Percentiles rank a stretch among this genome's conserved stretches.
Evolutionary conservation across 2,329 filamentous ascomycete genomes (phyloP).

Genomic region (Claviceps maximensis): DNA sequence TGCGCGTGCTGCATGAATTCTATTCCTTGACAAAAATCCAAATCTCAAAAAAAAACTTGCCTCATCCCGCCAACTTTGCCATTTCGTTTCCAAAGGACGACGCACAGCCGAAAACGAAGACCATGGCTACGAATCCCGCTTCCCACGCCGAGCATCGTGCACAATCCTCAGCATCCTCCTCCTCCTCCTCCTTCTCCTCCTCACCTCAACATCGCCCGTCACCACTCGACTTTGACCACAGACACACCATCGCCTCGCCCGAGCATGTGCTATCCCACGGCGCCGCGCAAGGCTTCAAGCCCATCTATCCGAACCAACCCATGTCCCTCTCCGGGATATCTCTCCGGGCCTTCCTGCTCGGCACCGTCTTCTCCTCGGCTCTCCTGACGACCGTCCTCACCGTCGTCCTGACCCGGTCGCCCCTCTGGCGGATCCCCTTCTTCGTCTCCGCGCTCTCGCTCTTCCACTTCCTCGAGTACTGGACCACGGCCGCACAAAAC

Average conservation of each 20-base stretch:
- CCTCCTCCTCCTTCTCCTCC: neutral
- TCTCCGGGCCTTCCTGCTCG: slow-evolving; percentile 42
- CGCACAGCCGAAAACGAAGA: neutral
- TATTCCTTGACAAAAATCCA: too few species aligned
- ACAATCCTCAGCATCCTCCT: neutral
- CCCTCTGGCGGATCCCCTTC: slow-evolving; percentile 49
- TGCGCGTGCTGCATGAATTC: neutral
- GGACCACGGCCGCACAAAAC: slow-evolving; percentile 75
- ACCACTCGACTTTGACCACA: neutral
- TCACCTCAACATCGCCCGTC: neutral
- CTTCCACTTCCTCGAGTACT: slow-evolving; percentile 97
- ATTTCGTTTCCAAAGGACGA: too few species aligned
- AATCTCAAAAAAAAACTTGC: too few species aligned
- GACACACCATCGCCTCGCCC: neutral
- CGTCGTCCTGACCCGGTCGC: slow-evolving; percentile 25
- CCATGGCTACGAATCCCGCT: neutral
- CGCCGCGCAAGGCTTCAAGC: neutral
- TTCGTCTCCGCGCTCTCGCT: slow-evolving; percentile 56
- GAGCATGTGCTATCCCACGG: neutral
- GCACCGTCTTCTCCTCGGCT: slow-evolving; percentile 27
- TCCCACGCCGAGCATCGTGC: neutral
- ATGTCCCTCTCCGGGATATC: slow-evolving; percentile 49
- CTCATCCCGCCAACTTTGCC: too few species aligned
- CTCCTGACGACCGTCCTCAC: slow-evolving; percentile 18
- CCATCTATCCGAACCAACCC: slow-evolving; percentile 29